These are phyloP conservation scores for Zygoascus bituminiphila DNA, from an alignment of 805 yeast species.

Conservation along the genomic window DNA sequence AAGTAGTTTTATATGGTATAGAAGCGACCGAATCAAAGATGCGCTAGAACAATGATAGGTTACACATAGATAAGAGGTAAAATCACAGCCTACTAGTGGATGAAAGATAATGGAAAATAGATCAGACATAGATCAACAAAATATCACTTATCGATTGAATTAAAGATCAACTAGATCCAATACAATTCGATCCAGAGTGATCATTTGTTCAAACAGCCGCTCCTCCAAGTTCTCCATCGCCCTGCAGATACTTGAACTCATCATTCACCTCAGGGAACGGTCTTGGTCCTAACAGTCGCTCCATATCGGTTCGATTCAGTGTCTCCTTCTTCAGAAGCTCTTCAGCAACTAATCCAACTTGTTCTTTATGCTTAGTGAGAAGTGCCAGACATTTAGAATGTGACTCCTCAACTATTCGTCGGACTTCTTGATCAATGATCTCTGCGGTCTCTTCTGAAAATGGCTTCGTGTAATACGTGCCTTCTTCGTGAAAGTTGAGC, in stretches of 20 bases:
- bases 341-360: constrained; percentile 80
- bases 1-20: no score
- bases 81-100: no score
- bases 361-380: constrained; percentile 59
- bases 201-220: background rate
- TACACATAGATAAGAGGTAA: no score
- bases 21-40: no score
- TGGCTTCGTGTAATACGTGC: constrained; percentile 68
- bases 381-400: constrained; percentile 63
- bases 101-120: no score
- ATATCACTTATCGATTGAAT: no score
- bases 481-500: constrained; percentile 62
- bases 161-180: no score
- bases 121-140: no score
- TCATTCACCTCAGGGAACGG: constrained; percentile 88
- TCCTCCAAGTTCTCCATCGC: constrained; percentile 1
- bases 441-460: constrained; percentile 83
- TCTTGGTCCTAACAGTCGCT: constrained; percentile 77
- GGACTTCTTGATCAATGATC: constrained; percentile 74
- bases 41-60: no score
- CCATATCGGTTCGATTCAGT: constrained; percentile 89
- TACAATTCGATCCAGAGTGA: no score
- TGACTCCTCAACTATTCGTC: constrained; percentile 66
- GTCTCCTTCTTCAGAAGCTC: constrained; percentile 81
- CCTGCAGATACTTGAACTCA: constrained; percentile 60